Percentiles rank a stretch among this genome's conserved stretches.
Evolutionary conservation across 768 basidiomycete species (phyloP).

Genomic region (Amyloporia xantha): DNA sequence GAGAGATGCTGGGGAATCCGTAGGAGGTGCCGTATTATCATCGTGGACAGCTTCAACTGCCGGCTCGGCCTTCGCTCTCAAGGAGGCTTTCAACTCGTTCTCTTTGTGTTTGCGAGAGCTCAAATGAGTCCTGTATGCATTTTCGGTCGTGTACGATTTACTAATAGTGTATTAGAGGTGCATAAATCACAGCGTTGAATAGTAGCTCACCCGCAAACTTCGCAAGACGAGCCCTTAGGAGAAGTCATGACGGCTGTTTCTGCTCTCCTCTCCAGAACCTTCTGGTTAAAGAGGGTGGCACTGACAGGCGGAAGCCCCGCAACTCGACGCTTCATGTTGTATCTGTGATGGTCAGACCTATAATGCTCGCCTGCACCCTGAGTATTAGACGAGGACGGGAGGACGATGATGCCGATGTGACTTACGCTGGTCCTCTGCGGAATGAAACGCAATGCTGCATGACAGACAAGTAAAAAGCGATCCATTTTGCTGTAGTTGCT

Average conservation of each 20-base stretch:
- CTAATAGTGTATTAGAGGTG: slow-evolving; percentile 31
- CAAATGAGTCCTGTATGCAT: slow-evolving; percentile 83
- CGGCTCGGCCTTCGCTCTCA: slow-evolving; percentile 13
- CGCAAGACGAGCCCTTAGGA: slow-evolving; percentile 55
- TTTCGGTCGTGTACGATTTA: slow-evolving; percentile 84
- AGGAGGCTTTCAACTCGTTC: slow-evolving; percentile 47
- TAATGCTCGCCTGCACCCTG: slow-evolving; percentile 88
- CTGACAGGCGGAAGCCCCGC: slow-evolving; percentile 85
- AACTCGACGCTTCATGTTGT: slow-evolving; percentile 96
- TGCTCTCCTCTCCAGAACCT: slow-evolving; percentile 71
- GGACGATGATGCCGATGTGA: slow-evolving; percentile 6
- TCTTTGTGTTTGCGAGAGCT: slow-evolving; percentile 88
- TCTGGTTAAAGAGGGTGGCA: slow-evolving; percentile 73
- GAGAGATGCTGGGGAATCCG: slow-evolving; percentile 5
- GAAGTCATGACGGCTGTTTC: slow-evolving; percentile 69
- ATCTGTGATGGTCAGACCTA: slow-evolving; percentile 90
- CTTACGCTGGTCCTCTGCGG: slow-evolving; percentile 79
- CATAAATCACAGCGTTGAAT: neutral
- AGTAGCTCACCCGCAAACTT: slow-evolving; percentile 50
- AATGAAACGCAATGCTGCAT: slow-evolving; percentile 81
- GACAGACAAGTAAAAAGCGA: slow-evolving; percentile 83
- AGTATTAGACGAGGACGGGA: slow-evolving; percentile 3
- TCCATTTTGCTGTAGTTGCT: neutral
- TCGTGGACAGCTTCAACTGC: slow-evolving; percentile 6
- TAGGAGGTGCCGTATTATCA: too few relatives aligned